Base-by-base conservation (phyloP, 2,329 filamentous ascomycete genomes). In the Thermomyces lanuginosus region DNA sequence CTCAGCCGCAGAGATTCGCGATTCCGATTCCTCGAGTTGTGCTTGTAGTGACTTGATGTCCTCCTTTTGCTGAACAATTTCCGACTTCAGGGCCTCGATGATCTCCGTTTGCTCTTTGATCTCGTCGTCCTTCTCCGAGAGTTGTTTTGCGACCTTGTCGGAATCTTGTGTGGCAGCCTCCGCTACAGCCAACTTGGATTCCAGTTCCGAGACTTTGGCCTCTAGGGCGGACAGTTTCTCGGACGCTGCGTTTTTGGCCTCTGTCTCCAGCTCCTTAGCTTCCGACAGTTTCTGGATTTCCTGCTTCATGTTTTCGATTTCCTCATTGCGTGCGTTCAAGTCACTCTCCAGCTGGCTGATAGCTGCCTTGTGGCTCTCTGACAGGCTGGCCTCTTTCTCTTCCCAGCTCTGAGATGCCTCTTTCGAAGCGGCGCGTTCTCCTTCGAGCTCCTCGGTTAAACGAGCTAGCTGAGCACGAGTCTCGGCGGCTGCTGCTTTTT, bases 101-200 rank as follows among this genome's bases (percentile, higher is more conserved):
- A 35, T 30, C 12, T 35, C 26, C 5, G 7, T 29, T 12, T 56
- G 42, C 9, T 47, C 42, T 4, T 38, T 29, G 5, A 54, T 43
- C 22, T 56, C 43, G 22, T 49, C 40, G 4, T 51, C 46, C 35
- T 56, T 57, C 18, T 48, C 43, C 3, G 44, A 39, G 10, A 56
- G 30, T n/a, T 40, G 35, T 11, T 40, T 36, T 8, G 31, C 31
- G 0, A 30, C 42, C 16, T 49, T 37, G 5, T 46, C 43, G 1
- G 39, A 36, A 22, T 33, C 39, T 13, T 44, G 28, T 14, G 40
- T 37, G 4, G 40, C 39, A 10, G 49, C 44, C 31, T 50, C 42
- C 1, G 46, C 41, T 10, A 48, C 42, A 6, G 41, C 33, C 15
- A 58, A 38, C 31, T 55, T 48, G 14, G 39, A 33, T 31, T 55